Conservation (phyloP, 2,329 filamentous ascomycete species). For the Falciphora oryzae region DNA sequence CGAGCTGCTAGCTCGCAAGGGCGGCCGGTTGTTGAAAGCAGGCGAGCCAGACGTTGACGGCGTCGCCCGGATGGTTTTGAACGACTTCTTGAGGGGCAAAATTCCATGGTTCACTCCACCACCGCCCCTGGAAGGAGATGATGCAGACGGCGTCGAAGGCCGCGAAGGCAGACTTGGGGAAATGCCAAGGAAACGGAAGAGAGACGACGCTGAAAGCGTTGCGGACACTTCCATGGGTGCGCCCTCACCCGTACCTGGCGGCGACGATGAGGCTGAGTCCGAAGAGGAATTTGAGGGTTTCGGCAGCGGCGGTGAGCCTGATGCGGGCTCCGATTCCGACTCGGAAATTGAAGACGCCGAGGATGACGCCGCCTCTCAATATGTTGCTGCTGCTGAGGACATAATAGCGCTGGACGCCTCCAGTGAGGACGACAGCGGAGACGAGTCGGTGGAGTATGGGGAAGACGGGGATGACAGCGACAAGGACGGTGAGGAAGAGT, state of each 20-base stretch:
- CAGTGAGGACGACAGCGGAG: slow-evolving; percentile 10
- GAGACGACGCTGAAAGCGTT: slow-evolving; percentile 44
- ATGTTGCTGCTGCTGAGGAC: slow-evolving; percentile 10
- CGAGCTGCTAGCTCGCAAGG: slow-evolving; percentile 80
- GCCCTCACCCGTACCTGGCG: slow-evolving; percentile 19
- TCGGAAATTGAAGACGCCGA: slow-evolving; percentile 17
- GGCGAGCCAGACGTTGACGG: slow-evolving; percentile 95
- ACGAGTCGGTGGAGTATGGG: slow-evolving; percentile 12
- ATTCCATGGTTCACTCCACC: slow-evolving; percentile 94
- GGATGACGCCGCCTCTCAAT: slow-evolving; percentile 8
- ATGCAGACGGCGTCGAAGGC: slow-evolving; percentile 54
- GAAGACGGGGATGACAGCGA: slow-evolving; percentile 25
- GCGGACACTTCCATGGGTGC: slow-evolving; percentile 29
- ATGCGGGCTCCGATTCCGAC: slow-evolving; percentile 7
- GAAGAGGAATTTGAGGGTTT: slow-evolving; percentile 44
- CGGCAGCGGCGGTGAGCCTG: slow-evolving; percentile 34
- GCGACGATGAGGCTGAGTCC: slow-evolving; percentile 17
- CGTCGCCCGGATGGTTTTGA: slow-evolving; percentile 93
- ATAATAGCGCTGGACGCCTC: slow-evolving; percentile 16
- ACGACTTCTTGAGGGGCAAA: slow-evolving; percentile 92
- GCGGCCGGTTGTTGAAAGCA: slow-evolving; percentile 77
- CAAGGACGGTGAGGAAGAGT: slow-evolving; percentile 21
- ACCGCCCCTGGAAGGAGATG: slow-evolving; percentile 51
- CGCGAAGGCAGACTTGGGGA: slow-evolving; percentile 76
- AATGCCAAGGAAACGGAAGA: slow-evolving; percentile 76